phyloP scores from a whole-genome alignment of 176 grass and related monocot genomes.

The Poa pratensis region DNA sequence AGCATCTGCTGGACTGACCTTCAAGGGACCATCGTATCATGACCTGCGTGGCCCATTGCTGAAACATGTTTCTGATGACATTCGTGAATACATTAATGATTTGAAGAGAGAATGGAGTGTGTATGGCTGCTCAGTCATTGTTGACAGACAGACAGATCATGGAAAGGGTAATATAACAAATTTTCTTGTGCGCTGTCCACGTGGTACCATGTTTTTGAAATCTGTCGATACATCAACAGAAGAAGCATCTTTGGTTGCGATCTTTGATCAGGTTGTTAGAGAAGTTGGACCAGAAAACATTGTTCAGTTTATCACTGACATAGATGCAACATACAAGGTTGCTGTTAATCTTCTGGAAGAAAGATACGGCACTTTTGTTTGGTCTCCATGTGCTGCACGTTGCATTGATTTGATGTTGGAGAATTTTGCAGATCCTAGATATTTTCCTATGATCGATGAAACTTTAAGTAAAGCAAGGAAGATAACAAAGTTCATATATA shows the following conservation, averaged over 20 bases:
- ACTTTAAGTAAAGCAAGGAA: conserved; percentile 58
- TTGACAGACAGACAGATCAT: conserved; percentile 48
- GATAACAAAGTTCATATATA: conserved; percentile 67
- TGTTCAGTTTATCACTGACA: conserved; percentile 57
- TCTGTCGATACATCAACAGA: conserved; percentile 57
- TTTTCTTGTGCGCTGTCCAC: conserved; percentile 53
- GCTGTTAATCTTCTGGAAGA: conserved; percentile 47
- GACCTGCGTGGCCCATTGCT: conserved; percentile 54
- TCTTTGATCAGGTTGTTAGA: conserved; percentile 67
- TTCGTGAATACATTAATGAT: conserved; percentile 52
- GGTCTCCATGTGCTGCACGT: conserved; percentile 57
- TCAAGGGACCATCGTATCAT: conserved; percentile 63
- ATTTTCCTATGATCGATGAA: conserved; percentile 61
- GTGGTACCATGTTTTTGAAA: conserved; percentile 60
- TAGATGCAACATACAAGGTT: conserved; percentile 47
- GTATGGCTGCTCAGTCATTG: conserved; percentile 62
- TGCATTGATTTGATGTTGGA: conserved; percentile 74
- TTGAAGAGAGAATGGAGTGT: conserved; percentile 56
- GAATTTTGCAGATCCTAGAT: conserved; percentile 57
- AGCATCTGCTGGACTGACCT: conserved; percentile 44
- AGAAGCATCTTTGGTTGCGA: conserved; percentile 46
- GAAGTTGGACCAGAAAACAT: conserved; percentile 55
- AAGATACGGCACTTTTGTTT: conserved; percentile 58
- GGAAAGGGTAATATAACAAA: conserved; percentile 52
- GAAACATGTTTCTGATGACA: conserved; percentile 46